Evolutionary conservation across 805 yeast species (phyloP), one percentile per base, ranked within the genome.

Genomic region (Ogataea chonburiensis): DNA sequence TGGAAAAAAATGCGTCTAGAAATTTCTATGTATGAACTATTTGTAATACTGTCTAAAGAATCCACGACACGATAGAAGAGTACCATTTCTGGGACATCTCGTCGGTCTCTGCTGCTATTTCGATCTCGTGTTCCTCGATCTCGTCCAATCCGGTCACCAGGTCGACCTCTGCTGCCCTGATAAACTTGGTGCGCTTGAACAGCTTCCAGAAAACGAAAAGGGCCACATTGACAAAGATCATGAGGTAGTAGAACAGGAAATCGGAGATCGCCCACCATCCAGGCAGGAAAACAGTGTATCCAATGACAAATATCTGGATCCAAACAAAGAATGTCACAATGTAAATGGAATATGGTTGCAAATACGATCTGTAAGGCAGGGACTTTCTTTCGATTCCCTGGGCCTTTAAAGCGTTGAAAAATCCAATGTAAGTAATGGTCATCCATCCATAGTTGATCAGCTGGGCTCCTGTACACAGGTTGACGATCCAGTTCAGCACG

Each of bases 381-480:
- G 60, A 43, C 4, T 36, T 31, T 45, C 74, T 59, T 43, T 65
- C 69, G 20, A 65, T 24, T 12, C 61, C 61, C 49, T 70, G 75
- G 4, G 58, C 70, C 38, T 55, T 48, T 37, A 56, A 51, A 3
- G 73, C 73, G 33, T 57, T 54, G 58, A 55, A 66, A 58, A 70
- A 71, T 13, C 64, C 60, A 28, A 60, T 52, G 53, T 71, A 71
- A 17, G 66, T 64, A 44, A 70, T 53, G 21, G 59, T 50, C 68
- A 71, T 69, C 47, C 67, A 60, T 5, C 67, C 68, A 50, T 70
- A 71, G 43, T 71, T 70, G 53, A 70, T 58, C 36, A 71, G 52
- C 43, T 71, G 75, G 16, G 71, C 61, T 35, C 70, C 70, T 7
- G 76, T 70, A 50, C 70, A 67, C 33, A 71, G 60, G 41, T 62